phyloP scores from a whole-genome alignment of 2,329 filamentous ascomycete genomes.

The Diaporthe longicolla region DNA sequence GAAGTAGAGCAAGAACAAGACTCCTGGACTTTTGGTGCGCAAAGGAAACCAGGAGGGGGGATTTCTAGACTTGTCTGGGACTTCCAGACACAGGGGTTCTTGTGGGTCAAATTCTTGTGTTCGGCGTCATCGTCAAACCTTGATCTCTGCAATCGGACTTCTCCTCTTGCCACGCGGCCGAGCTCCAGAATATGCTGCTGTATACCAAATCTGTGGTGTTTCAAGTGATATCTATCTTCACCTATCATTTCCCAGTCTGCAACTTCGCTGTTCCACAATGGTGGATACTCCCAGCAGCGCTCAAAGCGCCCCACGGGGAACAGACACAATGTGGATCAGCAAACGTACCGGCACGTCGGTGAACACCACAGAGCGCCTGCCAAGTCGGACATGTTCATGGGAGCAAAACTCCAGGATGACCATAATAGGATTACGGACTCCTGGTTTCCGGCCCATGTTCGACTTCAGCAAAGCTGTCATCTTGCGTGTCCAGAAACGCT shows the following conservation, averaged over 20 bases:
- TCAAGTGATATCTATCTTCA: constrained; percentile 13
- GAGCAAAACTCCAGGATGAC: constrained; percentile 1
- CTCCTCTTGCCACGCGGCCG: constrained; percentile 6
- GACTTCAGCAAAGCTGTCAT: not conserved
- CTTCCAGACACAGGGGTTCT: too few species aligned
- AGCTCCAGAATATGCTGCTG: not conserved
- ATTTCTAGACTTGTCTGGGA: not conserved
- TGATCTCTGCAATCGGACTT: constrained; percentile 3
- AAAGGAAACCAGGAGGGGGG: not conserved
- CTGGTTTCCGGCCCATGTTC: constrained; percentile 18
- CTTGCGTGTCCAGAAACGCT: constrained; percentile 17
- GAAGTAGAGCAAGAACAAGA: too few species aligned
- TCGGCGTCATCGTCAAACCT: not conserved
- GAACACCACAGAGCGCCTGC: not conserved
- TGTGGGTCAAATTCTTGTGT: not conserved
- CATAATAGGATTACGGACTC: constrained; percentile 20
- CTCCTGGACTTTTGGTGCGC: not conserved
- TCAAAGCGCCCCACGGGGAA: constrained; percentile 21
- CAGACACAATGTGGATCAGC: constrained; percentile 17
- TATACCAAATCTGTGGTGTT: constrained; percentile 6
- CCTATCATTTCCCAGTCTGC: not conserved
- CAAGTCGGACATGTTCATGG: constrained; percentile 7
- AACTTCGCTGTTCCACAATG: constrained; percentile 10
- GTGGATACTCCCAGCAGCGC: constrained; percentile 21
- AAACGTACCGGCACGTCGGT: constrained; percentile 11